Evolutionary conservation across 2,329 filamentous ascomycete genomes (phyloP), one percentile per base, ranked within the genome.

Genomic region (Ophiocordyceps polyrhachis-furcata): DNA sequence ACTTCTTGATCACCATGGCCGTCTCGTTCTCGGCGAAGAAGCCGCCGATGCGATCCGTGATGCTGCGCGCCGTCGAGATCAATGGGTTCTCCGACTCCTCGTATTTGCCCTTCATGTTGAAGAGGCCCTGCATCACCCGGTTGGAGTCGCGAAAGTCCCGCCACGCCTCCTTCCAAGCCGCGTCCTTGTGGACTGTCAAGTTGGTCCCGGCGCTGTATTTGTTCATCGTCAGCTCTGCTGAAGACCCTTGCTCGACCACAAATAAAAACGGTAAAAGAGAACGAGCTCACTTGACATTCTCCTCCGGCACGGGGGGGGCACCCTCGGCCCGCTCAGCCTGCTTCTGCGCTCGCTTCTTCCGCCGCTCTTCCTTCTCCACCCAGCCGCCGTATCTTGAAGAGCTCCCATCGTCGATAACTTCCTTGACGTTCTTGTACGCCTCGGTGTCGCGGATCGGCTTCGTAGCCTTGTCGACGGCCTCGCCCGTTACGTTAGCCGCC

Each of bases 1-100:
- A 93, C 63, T 89, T 93, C 69, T 95, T 96, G 68, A 96, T 93
- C 32, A 98, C 91, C 74, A 81, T 82, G 28, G 91, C 91, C 0
- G 87, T 95, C 68, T 98, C 91, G 62, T 96, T 98, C 63, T 98
- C 91, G 49, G 91, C 91, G 53, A 98, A 98, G 68, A 95, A 98
- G 25, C 91, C 87, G 42, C 83, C 86, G 37, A 98, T 79, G 47
- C 83, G 78, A 62, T 98, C 91, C 29, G 88, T 89, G 53, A 98
- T 94, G 61, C 85, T 87, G 58, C 91, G 82, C 1, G 88, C 91
- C 0, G 89, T 96, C 42, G 80, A 83, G 50, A 98, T 85, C 40
- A 98, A 71, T 7, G 91, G 89, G 62, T 98, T 98, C 59, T 98
- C 91, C 12, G 91, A 96, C 65, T 98, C 91, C 52, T 93, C 82